Evolutionary conservation across 495 filamentous ascomycete species (phyloP).

Genomic region (Schizothecium vesticola): DNA sequence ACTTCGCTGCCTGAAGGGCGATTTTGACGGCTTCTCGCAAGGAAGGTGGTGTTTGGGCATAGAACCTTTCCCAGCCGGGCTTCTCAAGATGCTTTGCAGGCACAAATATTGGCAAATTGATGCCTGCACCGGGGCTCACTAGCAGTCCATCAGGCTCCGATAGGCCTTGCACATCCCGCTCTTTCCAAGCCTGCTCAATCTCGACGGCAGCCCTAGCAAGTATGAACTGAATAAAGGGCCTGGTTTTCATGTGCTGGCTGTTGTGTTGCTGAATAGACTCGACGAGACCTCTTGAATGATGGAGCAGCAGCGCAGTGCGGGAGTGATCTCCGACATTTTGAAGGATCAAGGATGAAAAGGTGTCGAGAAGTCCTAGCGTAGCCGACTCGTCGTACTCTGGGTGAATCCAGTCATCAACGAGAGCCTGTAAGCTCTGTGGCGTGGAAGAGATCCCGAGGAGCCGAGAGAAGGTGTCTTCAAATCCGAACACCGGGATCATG

Average conservation of each 20-base stretch:
- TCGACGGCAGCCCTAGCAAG: conserved; percentile 14
- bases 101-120: conserved; percentile 20
- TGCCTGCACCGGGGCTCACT: not conserved
- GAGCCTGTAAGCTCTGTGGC: not conserved
- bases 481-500: conserved; percentile 11
- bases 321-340: not conserved
- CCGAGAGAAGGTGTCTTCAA: not conserved
- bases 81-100: conserved; percentile 7
- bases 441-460: conserved; percentile 1
- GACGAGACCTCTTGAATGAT: conserved; percentile 6
- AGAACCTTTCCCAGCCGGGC: conserved; percentile 18
- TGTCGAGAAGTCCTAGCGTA: conserved; percentile 19
- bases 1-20: conserved; percentile 11
- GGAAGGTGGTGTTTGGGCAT: not conserved
- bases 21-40: conserved; percentile 11
- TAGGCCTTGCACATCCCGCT: conserved; percentile 5
- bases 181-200: not conserved
- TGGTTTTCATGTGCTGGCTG: conserved; percentile 13
- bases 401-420: conserved; percentile 15
- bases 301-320: conserved; percentile 4
- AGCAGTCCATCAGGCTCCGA: conserved; percentile 7
- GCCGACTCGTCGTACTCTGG: conserved; percentile 12
- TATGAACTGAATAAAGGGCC: conserved; percentile 22
- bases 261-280: conserved; percentile 7
- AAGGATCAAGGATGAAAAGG: conserved; percentile 17